Base-by-base conservation (phyloP, 2,329 filamentous ascomycete species). In the Pseudocercospora ulei region DNA sequence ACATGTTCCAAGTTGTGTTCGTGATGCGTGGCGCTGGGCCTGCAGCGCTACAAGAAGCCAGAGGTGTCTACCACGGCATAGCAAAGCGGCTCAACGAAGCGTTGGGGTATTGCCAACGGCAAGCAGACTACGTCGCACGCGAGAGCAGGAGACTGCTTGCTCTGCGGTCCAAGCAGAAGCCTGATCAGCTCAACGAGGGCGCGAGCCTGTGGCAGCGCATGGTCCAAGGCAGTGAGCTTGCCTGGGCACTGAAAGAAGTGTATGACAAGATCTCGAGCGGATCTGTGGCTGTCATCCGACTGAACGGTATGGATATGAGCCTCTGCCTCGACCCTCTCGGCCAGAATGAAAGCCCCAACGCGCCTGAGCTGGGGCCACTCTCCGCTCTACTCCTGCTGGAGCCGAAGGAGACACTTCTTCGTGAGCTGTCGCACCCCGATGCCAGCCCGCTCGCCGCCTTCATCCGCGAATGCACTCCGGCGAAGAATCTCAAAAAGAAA, bases 1-100 rank as follows among this genome's bases (percentile, higher is more conserved):
- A 80, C 47, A 96, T 96, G 88, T 98, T 98, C 64, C 93, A 95
- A 60, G 74, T 95, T 7, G 86, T 96, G 14, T 96, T 96, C 60
- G 82, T 94, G 35, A 67, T 95, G 48, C 81, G 84, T 50, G 82
- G 86, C 2, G 80, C 79, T 34, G 76, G 79, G 36, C 69, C 87
- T 40, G 82, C 94, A 56, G 78, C 81, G 49, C 81, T 82, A 40
- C 70, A 67, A 55, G 67, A 74, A 7, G 67, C 92, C 29, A 19
- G 27, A 27, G 82, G 92, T 48, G 78, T 95, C 57, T 94, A 94
- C 59, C 72, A 82, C 38, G 82, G 94, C 58, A 80, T 96, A 24
- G 80, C 87, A 48, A 90, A 87, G 61, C 92, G 92, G 62, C 79
- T 94, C 53, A 87, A 86, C 57, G 93, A 88, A 65, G 84, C 83